Evolutionary conservation across 176 grass and related monocot species (phyloP).

Genomic region (Oryza longistaminata): DNA sequence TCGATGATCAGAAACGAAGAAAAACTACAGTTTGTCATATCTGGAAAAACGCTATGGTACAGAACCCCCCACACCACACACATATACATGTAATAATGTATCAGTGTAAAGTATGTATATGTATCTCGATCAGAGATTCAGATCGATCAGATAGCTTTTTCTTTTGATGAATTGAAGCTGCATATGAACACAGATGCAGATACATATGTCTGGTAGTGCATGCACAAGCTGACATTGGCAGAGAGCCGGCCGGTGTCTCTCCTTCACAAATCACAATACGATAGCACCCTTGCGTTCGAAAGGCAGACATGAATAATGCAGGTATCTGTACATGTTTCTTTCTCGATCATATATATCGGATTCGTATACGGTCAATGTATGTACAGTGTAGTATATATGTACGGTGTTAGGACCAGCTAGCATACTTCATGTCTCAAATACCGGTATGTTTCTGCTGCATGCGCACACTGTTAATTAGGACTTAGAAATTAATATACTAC

Average conservation of each 20-base stretch:
- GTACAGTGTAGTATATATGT: not conserved
- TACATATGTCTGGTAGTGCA: not conserved
- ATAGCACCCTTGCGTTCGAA: constrained; percentile 35
- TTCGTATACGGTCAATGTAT: not conserved
- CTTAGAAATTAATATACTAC: not conserved
- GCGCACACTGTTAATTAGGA: not conserved
- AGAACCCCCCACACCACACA: not conserved
- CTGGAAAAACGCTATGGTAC: constrained; percentile 37
- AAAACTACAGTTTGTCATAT: constrained; percentile 33
- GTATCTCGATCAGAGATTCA: not conserved
- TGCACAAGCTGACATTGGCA: constrained; percentile 16
- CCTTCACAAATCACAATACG: constrained; percentile 11
- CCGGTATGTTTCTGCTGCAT: not conserved
- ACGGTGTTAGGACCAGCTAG: not conserved
- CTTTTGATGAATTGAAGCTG: not conserved
- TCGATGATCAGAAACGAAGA: constrained; percentile 18
- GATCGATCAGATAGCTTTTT: not conserved
- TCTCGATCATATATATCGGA: not conserved
- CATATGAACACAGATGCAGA: not conserved
- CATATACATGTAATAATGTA: not conserved
- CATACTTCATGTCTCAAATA: not conserved
- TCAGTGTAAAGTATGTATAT: not conserved
- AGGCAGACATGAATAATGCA: not conserved
- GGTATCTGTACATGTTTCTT: not conserved
- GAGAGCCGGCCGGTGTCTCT: not conserved